Base-by-base conservation (phyloP, 345 rosid genomes). In the Linum tenue region DNA sequence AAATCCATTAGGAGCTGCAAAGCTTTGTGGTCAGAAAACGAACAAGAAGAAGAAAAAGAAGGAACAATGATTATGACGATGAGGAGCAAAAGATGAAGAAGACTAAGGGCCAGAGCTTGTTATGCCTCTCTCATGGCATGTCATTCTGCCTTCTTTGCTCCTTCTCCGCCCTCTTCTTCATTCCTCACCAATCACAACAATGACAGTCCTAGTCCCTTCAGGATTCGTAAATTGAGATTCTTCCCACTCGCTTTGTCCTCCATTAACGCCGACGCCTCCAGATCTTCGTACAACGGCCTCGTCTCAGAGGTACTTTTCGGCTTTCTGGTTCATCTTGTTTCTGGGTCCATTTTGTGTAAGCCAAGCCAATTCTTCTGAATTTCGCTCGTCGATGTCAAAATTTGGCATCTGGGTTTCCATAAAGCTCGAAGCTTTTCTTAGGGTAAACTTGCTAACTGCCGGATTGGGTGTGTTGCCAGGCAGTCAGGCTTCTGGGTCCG, bases 71-170 rank as follows among this genome's bases (percentile, higher is more conserved):
- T 22, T 22, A 22, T 22, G 31, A 22, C 8, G 59, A 56, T 9
- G 73, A 65, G 51, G 39, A 73, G 64, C 71, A 77, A 70, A 76
- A 64, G 68, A 85, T 79, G 91, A 84, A 60, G 82, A 76, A 72
- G 64, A 67, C 68, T 59, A 55, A 62, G 69, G 12, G 6, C 31
- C 31, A 42, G 37, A 40, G 56, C 37, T 56, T 64, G 83, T 77
- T 79, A 73, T 79, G 87, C 75, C 64, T 72, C 68, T 81, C 64
- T 78, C 91, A 92, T 92, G 98, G 98, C 95, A 82, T 73, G 79
- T 73, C 77, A 70, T 79, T 81, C 64, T 64, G 75, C 84, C 75
- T 66, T 66, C 75, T 75, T 72, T 71, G 73, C 81, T 55, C 70
- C 79, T 64, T 81, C 85, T 12, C 69, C 67, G 10, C 75, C 76